Evolutionary conservation across 2,329 filamentous ascomycete genomes (phyloP), one percentile per base, ranked within the genome.

Genomic region (Penicillium oxalicum): DNA sequence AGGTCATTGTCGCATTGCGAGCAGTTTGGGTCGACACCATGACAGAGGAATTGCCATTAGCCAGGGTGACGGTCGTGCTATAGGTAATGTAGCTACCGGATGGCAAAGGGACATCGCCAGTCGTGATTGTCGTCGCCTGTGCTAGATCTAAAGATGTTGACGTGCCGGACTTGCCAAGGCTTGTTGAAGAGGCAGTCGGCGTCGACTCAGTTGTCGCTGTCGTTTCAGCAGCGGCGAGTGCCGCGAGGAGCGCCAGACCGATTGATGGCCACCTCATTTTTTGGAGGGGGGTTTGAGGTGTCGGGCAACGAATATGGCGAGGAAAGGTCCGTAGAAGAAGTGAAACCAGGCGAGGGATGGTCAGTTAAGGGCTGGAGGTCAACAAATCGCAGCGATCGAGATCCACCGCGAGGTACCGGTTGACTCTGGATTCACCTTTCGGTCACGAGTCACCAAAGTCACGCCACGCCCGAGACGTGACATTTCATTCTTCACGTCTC

Each of bases 21-120:
- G 51, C 63, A 54, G 60, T 53, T 51, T 55, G 63, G 50, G 58
- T 61, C 47, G 55, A 62, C 47, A 61, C 49, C 33, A 57, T 28
- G 1, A 45, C 38, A 4, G 50, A 49, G 5, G 53, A 50, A 1
- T 54, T 48, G 5, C 53, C 60, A 51, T 57, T 50, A 37, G 52
- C 47, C 25, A 63, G 50, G 4, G 61, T 64, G 28, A 67, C 46
- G 3, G 70, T 73, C n/a, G 68, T 63, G 5, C 64, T 60, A 44
- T 67, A 65, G 2, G 67, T 65, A 24, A 64, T 46, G 54, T 74
- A 74, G 18, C 53, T 50, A 24, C 72, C 71, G 3, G 71, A 71
- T 7, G 70, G 68, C 9, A 67, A 41, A 11, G 57, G 51, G 32
- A 67, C 63, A 29, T 53, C 55, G 40, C 57, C 55, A 5, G 55